phyloP scores from a whole-genome alignment of 2,329 filamentous ascomycete species.

The Penicillium crustosum region DNA sequence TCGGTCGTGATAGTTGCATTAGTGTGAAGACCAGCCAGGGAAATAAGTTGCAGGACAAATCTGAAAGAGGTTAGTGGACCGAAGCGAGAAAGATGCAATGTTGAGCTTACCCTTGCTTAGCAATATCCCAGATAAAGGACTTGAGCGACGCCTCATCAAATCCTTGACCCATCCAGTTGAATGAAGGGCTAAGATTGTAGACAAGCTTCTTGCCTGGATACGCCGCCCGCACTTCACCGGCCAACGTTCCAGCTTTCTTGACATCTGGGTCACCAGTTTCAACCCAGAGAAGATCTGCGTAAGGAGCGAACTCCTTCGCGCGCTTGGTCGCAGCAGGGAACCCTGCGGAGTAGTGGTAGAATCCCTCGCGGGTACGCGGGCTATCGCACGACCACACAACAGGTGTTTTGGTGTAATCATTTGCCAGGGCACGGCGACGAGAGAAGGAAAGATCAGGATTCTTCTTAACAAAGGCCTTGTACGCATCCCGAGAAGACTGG shows the following conservation, averaged over 20 bases:
- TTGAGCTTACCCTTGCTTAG: conserved; percentile 72
- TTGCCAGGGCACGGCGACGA: conserved; percentile 71
- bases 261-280: conserved; percentile 91
- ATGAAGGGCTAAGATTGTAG: conserved; percentile 93
- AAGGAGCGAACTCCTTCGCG: conserved; percentile 85
- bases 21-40: conserved; percentile 62
- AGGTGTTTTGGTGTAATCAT: conserved; percentile 63
- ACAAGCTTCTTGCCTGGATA: conserved; percentile 84
- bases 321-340: conserved; percentile 88
- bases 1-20: conserved; percentile 68
- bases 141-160: conserved; percentile 80
- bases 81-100: not conserved
- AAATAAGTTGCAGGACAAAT: conserved; percentile 65
- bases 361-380: conserved; percentile 85
- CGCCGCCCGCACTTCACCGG: conserved; percentile 67
- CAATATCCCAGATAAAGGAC: conserved; percentile 95
- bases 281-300: conserved; percentile 93
- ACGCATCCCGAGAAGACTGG: conserved; percentile 64
- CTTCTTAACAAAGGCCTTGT: conserved; percentile 60
- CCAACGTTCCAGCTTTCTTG: conserved; percentile 71
- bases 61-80: conserved; percentile 31
- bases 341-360: conserved; percentile 59
- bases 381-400: conserved; percentile 88
- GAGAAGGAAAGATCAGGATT: conserved; percentile 76
- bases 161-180: conserved; percentile 98